Percentiles rank a stretch among this genome's conserved stretches.
Conservation (phyloP, 768 basidiomycete genomes). For the Mycena olivaceomarginata region DNA sequence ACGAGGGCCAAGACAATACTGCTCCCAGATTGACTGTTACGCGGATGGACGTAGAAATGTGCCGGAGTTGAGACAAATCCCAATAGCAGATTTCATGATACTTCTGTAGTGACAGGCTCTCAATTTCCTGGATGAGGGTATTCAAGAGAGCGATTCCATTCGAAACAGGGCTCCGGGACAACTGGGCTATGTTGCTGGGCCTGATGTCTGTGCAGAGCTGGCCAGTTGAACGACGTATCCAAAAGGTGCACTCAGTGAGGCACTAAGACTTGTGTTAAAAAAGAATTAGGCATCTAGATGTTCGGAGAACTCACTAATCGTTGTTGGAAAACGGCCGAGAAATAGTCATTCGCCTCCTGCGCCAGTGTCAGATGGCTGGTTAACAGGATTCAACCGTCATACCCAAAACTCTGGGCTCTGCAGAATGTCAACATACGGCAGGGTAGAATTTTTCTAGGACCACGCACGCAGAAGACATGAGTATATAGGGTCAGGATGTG, state of each 20-base stretch:
- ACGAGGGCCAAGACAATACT: neutral
- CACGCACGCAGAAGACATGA: conserved; percentile 3
- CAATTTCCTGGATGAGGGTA: neutral
- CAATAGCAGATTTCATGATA: conserved; percentile 16
- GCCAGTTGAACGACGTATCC: neutral
- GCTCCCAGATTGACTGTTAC: conserved; percentile 10
- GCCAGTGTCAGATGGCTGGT: neutral
- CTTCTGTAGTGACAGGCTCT: neutral
- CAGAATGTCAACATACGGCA: neutral
- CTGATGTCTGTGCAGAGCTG: conserved; percentile 6
- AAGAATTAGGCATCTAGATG: neutral
- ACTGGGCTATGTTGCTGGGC: neutral
- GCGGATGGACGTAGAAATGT: neutral
- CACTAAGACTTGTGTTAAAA: neutral
- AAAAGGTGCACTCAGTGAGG: neutral
- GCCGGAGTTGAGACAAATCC: neutral
- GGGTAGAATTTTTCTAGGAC: neutral
- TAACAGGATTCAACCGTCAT: neutral
- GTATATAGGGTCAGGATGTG: neutral
- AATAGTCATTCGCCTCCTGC: neutral
- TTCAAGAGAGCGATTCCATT: neutral
- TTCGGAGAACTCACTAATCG: neutral
- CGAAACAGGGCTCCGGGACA: neutral
- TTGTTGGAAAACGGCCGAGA: neutral
- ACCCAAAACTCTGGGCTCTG: neutral